Evolutionary conservation across 129 eudicot genomes (phyloP).

Genomic region (Flaveria sonorensis): DNA sequence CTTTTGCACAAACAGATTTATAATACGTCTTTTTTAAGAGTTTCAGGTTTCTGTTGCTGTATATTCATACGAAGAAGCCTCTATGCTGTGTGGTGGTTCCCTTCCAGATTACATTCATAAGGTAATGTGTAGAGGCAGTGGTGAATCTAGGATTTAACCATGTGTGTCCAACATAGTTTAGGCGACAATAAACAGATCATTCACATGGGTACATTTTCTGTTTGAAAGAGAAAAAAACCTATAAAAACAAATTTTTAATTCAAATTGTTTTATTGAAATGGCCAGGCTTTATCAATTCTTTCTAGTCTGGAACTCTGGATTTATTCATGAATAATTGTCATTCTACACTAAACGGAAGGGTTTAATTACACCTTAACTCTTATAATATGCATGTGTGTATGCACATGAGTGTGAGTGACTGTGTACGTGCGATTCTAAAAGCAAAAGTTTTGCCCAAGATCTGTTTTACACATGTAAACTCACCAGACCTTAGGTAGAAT

Average conservation of each 20-base stretch:
- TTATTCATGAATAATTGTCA: background rate
- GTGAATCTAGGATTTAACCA: background rate
- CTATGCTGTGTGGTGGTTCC: slow-evolving; percentile 70
- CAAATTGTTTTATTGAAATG: background rate
- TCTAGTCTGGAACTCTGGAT: background rate
- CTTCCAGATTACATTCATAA: slow-evolving; percentile 89
- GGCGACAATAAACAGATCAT: background rate
- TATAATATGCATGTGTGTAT: no score
- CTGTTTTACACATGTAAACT: background rate
- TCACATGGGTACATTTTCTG: background rate
- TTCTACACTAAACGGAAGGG: background rate
- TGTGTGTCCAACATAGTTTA: background rate
- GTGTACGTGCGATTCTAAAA: no score
- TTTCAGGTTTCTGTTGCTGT: slow-evolving; percentile 68
- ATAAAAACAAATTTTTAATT: background rate
- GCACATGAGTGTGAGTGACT: no score
- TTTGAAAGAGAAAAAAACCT: background rate
- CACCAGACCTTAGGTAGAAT: background rate
- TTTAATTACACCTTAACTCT: no score
- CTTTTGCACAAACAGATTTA: background rate
- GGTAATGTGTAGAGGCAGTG: slow-evolving; percentile 40
- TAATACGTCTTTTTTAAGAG: background rate
- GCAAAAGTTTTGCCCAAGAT: background rate
- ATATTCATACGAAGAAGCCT: slow-evolving; percentile 69
- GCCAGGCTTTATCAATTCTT: background rate